These are phyloP conservation scores for Penicillium sp. DNA, from an alignment of 2,329 filamentous ascomycete genomes.

Conservation along the genomic window DNA sequence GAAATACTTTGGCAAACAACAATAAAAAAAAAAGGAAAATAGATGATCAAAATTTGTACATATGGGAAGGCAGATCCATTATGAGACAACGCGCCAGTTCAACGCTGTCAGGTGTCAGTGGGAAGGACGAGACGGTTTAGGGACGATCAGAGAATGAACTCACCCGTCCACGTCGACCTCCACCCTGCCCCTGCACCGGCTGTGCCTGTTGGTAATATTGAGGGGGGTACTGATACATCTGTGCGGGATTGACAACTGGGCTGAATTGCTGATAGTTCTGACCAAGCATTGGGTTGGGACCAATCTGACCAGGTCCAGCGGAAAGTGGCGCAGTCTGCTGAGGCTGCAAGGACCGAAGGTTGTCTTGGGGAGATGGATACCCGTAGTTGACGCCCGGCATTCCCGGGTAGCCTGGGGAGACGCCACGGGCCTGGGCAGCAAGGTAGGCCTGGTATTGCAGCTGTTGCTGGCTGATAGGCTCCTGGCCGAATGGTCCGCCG, in stretches of 20 bases:
- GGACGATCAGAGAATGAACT: constrained; percentile 30
- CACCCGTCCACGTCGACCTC: constrained; percentile 57
- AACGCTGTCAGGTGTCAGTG: constrained; percentile 29
- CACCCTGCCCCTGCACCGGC: constrained; percentile 46
- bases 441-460: constrained; percentile 61
- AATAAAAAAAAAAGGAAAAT: constrained; percentile 23
- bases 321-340: constrained; percentile 39
- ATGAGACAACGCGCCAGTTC: constrained; percentile 25
- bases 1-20: constrained; percentile 19
- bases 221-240: constrained; percentile 57
- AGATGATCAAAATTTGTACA: constrained; percentile 37
- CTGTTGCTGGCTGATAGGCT: constrained; percentile 50
- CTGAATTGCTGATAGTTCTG: constrained; percentile 51
- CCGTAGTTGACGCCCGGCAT: constrained; percentile 48
- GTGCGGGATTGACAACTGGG: constrained; percentile 44
- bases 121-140: constrained; percentile 6
- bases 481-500: constrained; percentile 37
- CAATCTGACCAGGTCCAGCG: constrained; percentile 39
- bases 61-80: constrained; percentile 31
- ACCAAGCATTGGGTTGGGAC: constrained; percentile 48
- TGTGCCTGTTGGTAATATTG: constrained; percentile 51
- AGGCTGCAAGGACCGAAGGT: constrained; percentile 42
- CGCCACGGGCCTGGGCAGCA: constrained; percentile 47
- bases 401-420: constrained; percentile 46
- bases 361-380: constrained; percentile 47